These are phyloP conservation scores for Aspergillus ustus DNA, from an alignment of 2,329 filamentous ascomycete species.

Conservation along the genomic window DNA sequence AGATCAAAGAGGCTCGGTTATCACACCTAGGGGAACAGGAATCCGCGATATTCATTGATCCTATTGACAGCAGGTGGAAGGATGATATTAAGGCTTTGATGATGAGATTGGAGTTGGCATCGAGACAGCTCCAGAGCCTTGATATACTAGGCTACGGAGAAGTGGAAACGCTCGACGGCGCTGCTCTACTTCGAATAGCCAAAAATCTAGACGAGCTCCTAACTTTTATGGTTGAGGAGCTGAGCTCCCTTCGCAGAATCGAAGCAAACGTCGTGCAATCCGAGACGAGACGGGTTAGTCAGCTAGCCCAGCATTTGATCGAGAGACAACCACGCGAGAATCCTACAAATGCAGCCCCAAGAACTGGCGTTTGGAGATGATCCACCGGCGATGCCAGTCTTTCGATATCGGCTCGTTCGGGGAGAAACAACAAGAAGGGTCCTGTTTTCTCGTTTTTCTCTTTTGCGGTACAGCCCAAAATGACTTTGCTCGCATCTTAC, in stretches of 20 bases:
- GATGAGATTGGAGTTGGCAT: conserved; percentile 40
- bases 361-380: conserved; percentile 35
- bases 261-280: conserved; percentile 39
- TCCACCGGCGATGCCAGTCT: conserved; percentile 18
- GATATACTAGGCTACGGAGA: conserved; percentile 39
- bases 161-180: conserved; percentile 28
- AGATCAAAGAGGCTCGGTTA: conserved; percentile 29
- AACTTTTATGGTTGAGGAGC: conserved; percentile 43
- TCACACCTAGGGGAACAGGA: conserved; percentile 18
- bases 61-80: conserved; percentile 40
- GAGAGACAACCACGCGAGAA: conserved; percentile 8
- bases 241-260: conserved; percentile 40
- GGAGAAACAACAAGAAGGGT: background rate
- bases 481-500: background rate
- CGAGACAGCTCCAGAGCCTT: conserved; percentile 42
- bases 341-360: conserved; percentile 15
- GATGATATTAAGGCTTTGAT: conserved; percentile 36
- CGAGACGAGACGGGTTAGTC: conserved; percentile 41
- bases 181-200: conserved; percentile 38
- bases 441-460: conserved; percentile 7
- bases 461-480: background rate
- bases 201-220: conserved; percentile 36
- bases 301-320: conserved; percentile 33
- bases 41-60: conserved; percentile 38
- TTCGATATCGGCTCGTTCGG: background rate